Conservation (phyloP, 257 asterid species). For the Ehretia macrophylla region DNA sequence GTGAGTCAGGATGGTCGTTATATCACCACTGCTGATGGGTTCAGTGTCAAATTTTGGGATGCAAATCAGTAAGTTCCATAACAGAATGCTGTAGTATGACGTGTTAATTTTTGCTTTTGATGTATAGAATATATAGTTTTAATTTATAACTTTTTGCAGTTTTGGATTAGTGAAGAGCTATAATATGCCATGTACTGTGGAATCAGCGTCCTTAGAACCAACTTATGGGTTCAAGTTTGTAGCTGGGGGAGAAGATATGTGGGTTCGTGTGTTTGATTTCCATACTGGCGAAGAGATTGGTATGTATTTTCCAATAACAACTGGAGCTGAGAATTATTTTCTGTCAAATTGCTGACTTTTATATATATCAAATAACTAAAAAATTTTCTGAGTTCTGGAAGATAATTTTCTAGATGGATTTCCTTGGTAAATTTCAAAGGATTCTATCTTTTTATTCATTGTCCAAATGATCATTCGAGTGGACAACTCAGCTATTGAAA, state of each 20-base stretch:
- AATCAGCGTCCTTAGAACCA: slow-evolving; percentile 36
- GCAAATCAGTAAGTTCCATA: slow-evolving; percentile 33
- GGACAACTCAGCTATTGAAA: neutral
- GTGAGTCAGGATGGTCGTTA: slow-evolving; percentile 40
- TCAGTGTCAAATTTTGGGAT: slow-evolving; percentile 37
- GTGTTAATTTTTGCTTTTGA: neutral
- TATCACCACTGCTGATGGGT: slow-evolving; percentile 39
- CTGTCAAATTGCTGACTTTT: neutral
- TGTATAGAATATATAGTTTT: neutral
- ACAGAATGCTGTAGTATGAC: neutral
- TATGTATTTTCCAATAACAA: slow-evolving; percentile 9
- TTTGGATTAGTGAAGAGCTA: slow-evolving; percentile 39
- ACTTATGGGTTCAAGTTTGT: slow-evolving; percentile 28
- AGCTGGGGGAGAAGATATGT: slow-evolving; percentile 39
- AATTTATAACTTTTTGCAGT: slow-evolving; percentile 16
- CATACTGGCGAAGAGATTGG: slow-evolving; percentile 40
- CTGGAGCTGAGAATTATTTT: neutral
- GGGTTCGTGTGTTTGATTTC: slow-evolving; percentile 35
- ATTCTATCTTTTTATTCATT: neutral
- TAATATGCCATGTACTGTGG: slow-evolving; percentile 39
- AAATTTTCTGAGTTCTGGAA: neutral
- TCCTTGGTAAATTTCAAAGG: too few relatives aligned
- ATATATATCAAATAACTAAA: neutral
- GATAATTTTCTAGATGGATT: neutral
- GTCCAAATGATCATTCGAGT: neutral